Base-by-base conservation (phyloP, 2,329 filamentous ascomycete species). In the Microcyclospora pomicola region DNA sequence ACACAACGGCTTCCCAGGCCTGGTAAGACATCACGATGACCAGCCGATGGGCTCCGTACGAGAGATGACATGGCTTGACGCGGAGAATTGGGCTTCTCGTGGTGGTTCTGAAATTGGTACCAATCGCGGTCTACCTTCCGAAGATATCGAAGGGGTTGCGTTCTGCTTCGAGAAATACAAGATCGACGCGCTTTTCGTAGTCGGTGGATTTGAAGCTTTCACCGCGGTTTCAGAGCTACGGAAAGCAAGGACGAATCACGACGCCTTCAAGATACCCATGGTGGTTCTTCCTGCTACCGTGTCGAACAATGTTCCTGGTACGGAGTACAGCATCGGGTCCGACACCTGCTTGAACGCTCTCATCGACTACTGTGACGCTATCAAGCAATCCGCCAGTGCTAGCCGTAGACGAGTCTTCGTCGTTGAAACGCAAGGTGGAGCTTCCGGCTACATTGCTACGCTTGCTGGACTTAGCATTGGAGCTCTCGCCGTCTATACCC, bases 71-170 rank as follows among this genome's bases (percentile, higher is more conserved):
- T 98, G 91, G 91, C 73, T 96, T 14, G 91, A 96, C 56, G 86
- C 92, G 5, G 88, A 96, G 58, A 71, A 76, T 43, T 98, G 91
- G 91, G 86, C 88, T 11, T 94, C 86, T 64, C 88, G 86, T 64
- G 91, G 91, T 57, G 91, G 91, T 44, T 96, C 87, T 2, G 91
- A 98, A 60, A 96, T 98, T 53, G 91, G 91, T 49, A 98, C 88
- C 16, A 98, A 98, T 69, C 82, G 91, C 52, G 86, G 86, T 54
- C 74, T 96, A 27, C 91, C 91, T 5, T 76, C 75, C 14, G 87
- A 94, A 53, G 87, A 92, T 50, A 80, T 95, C 61, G 79, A 82
- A 50, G 75, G 72, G 33, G 82, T 91, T 16, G 87, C 88, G 27
- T 74, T 77, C 51, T 79, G 88, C 47, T 85, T 98, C 58, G 76